Base-by-base conservation (phyloP, 306 rosid genomes). In the Begonia fuchsioides region DNA sequence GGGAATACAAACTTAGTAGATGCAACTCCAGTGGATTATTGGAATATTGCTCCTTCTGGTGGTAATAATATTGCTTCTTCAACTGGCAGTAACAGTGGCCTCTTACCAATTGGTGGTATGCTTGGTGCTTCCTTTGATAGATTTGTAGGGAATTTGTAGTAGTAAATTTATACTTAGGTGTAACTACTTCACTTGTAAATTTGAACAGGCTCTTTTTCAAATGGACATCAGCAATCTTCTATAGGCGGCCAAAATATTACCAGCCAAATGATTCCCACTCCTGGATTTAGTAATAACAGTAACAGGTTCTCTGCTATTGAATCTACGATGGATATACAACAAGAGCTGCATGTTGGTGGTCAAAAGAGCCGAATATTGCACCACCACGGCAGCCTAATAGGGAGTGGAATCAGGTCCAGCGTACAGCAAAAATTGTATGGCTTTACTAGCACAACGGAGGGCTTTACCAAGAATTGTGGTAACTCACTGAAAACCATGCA, bases 191-290 rank as follows among this genome's bases (percentile, higher is more conserved):
- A 7, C 13, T n/a, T n/a, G 5, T 41, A 41, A 13, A 10, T 41
- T 72, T 74, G 70, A n/a, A n/a, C 74, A 84, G 97, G 93, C 64
- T 41, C 62, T n/a, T 50, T 84, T 56, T 64, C 84, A 44, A 90
- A 79, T 73, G 95, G 95, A 44, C 81, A 81, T 59, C 94, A 81
- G 74, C 95, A 81, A 66, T 72, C 87, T 51, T 66, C 92, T 65
- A 69, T 73, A 68, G 81, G 86, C 58, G 71, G 54, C 44, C 92
- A 74, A 58, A 74, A 86, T 61, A 60, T 64, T 50, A 38, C 83
- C 16, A 90, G 98, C 64, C 98, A 90, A 62, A 90, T 90, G 98
- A 90, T 90, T 73, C 98, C 98, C 38, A 85, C 98, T 44, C 98
- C 98, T 41, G 94, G 98, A 39, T 90, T 81, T 59, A 71, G 54